These are phyloP conservation scores for Aureobasidium vineae DNA, from an alignment of 2,329 filamentous ascomycete species.

Conservation along the genomic window DNA sequence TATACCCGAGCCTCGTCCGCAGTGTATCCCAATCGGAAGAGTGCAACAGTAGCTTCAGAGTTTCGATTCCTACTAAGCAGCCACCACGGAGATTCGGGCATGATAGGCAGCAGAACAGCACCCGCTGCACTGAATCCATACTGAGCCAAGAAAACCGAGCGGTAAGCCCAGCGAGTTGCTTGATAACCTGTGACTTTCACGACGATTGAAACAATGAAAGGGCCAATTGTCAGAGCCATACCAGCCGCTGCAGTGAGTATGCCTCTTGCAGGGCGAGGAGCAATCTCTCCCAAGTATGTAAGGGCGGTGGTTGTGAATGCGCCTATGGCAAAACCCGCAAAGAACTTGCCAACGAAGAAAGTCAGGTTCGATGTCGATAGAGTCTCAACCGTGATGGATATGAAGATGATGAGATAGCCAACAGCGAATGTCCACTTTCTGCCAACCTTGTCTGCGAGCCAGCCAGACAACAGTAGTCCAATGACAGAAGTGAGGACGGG, in stretches of 20 bases:
- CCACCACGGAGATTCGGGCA: constrained; percentile 33
- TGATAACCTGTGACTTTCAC: constrained; percentile 38
- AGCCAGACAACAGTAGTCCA: constrained; percentile 39
- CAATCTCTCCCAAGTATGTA: constrained; percentile 43
- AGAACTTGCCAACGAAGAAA: constrained; percentile 47
- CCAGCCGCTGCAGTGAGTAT: constrained; percentile 43
- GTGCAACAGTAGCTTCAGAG: constrained; percentile 29
- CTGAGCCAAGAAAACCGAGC: constrained; percentile 44
- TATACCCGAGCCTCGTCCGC: constrained; percentile 30
- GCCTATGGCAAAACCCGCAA: constrained; percentile 46
- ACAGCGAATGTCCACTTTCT: constrained; percentile 39
- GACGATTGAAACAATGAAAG: constrained; percentile 38
- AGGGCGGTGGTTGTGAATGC: constrained; percentile 43
- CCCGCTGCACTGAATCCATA: constrained; percentile 45
- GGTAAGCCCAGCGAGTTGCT: constrained; percentile 45
- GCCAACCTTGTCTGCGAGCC: constrained; percentile 42
- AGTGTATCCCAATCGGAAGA: constrained; percentile 32
- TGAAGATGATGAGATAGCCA: constrained; percentile 41
- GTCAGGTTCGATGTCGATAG: constrained; percentile 43
- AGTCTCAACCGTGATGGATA: constrained; percentile 45
- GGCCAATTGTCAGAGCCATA: constrained; percentile 44
- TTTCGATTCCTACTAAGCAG: constrained; percentile 26
- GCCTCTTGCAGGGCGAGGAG: constrained; percentile 43
- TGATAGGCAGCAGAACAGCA: constrained; percentile 32
- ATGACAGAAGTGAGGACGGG: constrained; percentile 43